Evolutionary conservation across 2,329 filamentous ascomycete genomes (phyloP).

Genomic region (Tolypocladium ophioglossoides): DNA sequence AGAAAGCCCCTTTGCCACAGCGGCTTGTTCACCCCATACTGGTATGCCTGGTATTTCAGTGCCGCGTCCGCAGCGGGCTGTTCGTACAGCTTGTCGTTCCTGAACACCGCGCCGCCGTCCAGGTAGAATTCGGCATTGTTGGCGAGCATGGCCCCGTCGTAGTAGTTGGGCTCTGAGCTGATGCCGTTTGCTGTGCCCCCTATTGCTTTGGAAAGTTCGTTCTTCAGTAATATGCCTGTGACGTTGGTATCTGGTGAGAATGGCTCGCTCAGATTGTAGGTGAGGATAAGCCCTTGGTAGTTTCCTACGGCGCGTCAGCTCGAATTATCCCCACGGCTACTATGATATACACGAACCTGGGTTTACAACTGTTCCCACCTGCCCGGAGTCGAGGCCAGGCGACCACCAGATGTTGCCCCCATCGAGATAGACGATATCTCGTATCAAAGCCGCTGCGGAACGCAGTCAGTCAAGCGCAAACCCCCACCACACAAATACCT

Average conservation of each 20-base stretch:
- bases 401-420: conserved; percentile 48
- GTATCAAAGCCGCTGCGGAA: conserved; percentile 40
- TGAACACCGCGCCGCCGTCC: conserved; percentile 46
- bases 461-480: conserved; percentile 9
- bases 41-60: conserved; percentile 40
- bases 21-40: conserved; percentile 35
- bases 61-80: conserved; percentile 31
- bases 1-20: conserved; percentile 34
- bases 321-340: not conserved
- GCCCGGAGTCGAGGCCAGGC: conserved; percentile 35
- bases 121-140: conserved; percentile 54
- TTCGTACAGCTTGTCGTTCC: conserved; percentile 20
- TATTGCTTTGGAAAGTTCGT: conserved; percentile 33
- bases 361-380: conserved; percentile 10
- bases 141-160: conserved; percentile 53
- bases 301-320: conserved; percentile 32
- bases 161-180: conserved; percentile 43
- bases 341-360: conserved; percentile 30
- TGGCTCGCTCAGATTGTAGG: conserved; percentile 45
- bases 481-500: not conserved
- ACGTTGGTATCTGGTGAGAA: conserved; percentile 44
- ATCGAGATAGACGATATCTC: conserved; percentile 55
- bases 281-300: conserved; percentile 39
- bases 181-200: conserved; percentile 38
- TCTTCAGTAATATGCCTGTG: conserved; percentile 35